Conservation (phyloP, 2,329 filamentous ascomycete genomes). For the Fusarium sp. region DNA sequence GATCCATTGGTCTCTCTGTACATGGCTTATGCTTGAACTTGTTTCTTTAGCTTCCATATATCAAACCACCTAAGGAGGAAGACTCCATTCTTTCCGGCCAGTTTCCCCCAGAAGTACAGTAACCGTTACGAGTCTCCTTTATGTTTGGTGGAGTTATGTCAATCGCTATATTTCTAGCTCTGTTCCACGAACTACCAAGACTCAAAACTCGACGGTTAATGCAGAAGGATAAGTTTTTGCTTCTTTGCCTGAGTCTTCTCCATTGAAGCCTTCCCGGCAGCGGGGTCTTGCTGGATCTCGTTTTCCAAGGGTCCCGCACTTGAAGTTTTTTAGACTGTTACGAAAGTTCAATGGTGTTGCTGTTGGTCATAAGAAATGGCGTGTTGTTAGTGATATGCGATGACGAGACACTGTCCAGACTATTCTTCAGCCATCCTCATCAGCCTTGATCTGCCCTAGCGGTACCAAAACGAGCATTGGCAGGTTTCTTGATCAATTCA, state of each 20-base stretch:
- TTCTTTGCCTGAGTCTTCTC: constrained; percentile 10
- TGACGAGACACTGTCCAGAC: constrained; percentile 27
- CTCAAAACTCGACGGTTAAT: constrained; percentile 13
- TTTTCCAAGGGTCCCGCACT: constrained; percentile 23
- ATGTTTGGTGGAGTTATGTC: constrained; percentile 31
- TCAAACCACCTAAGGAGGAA: constrained; percentile 21
- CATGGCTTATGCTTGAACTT: constrained; percentile 17
- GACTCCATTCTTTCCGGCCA: constrained; percentile 5
- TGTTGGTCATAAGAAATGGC: constrained; percentile 4
- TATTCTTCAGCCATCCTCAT: constrained; percentile 23
- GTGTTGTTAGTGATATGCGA: constrained; percentile 41
- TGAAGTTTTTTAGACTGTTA: constrained; percentile 7
- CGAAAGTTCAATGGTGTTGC: constrained; percentile 1
- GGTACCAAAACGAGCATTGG: constrained; percentile 13
- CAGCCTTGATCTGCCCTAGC: constrained; percentile 34
- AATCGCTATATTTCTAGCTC: constrained; percentile 30
- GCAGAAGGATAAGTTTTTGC: neutral
- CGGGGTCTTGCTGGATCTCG: neutral
- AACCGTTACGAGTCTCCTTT: constrained; percentile 24
- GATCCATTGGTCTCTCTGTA: constrained; percentile 28
- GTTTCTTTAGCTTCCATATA: constrained; percentile 14
- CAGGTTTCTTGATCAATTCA: constrained; percentile 31
- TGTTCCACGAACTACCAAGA: constrained; percentile 12
- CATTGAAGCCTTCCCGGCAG: constrained; percentile 22
- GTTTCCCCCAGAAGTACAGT: constrained; percentile 5